Percentiles rank a stretch among this genome's conserved stretches.
These are phyloP conservation scores for Taiwanofungus camphoratus DNA, from an alignment of 1,284 basidiomycete genomes.

Conservation along the genomic window DNA sequence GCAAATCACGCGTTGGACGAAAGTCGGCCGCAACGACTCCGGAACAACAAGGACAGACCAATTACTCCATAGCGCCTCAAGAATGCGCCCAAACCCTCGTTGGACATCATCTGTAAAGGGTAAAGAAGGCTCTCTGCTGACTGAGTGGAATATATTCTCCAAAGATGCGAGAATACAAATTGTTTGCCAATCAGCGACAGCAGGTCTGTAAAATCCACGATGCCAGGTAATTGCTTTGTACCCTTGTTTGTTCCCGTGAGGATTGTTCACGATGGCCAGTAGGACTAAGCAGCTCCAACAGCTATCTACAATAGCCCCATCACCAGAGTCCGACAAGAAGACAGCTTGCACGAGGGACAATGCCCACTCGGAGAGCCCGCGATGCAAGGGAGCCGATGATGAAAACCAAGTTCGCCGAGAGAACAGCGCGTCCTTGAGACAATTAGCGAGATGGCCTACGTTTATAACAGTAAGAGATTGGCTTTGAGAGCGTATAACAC, in stretches of 20 bases:
- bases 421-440: constrained; percentile 1
- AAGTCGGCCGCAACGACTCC: constrained; percentile 17
- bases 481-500: too few relatives aligned
- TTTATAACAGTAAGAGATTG: neutral
- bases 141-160: constrained; percentile 19
- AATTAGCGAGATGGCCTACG: neutral
- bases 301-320: constrained; percentile 5
- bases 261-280: constrained; percentile 19
- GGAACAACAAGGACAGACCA: constrained; percentile 29
- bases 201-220: constrained; percentile 8
- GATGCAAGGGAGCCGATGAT: constrained; percentile 2
- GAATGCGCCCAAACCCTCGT: constrained; percentile 24
- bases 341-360: constrained; percentile 10
- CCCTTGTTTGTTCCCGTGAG: constrained; percentile 3
- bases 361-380: constrained; percentile 15
- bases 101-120: constrained; percentile 4
- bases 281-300: constrained; percentile 23
- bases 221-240: neutral
- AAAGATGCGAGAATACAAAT: constrained; percentile 21
- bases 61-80: constrained; percentile 33
- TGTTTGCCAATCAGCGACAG: constrained; percentile 23
- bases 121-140: constrained; percentile 18
- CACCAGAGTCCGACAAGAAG: constrained; percentile 9
- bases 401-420: neutral
- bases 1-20: constrained; percentile 32